Base-by-base conservation (phyloP, 768 basidiomycete genomes). In the Calocera viscosa region DNA sequence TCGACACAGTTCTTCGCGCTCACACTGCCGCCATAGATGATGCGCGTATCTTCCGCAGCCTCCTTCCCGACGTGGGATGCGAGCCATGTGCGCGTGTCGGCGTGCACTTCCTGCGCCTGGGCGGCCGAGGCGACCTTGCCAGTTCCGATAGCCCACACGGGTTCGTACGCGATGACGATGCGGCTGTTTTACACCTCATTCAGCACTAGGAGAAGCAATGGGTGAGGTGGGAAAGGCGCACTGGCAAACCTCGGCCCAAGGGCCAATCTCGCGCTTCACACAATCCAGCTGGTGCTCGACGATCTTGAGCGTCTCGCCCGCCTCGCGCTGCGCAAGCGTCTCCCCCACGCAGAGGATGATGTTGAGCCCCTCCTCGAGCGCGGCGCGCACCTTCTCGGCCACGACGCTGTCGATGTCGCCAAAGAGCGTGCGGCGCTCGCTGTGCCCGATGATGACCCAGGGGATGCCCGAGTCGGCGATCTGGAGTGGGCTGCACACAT, bases 111-210 rank as follows among this genome's bases (percentile, higher is more conserved):
- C 77, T 98, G 95, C 0, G 96, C 96, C 79, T 97, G 90, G 40
- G 67, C 63, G 0, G 90, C 80, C 34, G 91, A 91, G 49, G 95
- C 95, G 65, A 96, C 94, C 76, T 90, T 95, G 70, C 95, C 95
- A 14, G 95, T 97, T 49, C 96, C 96, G 76, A 98, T 98, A 35
- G 96, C 95, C 95, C 96, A 98, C 19, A 98, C 91, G 47, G 94
- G 91, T 76, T 95, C 92, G 76, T 94, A 99, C 22, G 96, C 96
- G 72, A 99, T 82, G 67, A 99, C 95, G 73, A 98, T 81, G 69
- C 90, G 85, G 73, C 93, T 94, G 69, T 5, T 67, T 60, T 0
- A 14, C 12, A n/a, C 12, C 40, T 39, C 26, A 3, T 60, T 34
- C 19, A 47, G 63, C 19, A 70, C 12, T 66, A 35, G 11, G 34